A percentile compares a stretch with the other conserved stretches of the same genome.
These are phyloP conservation scores for Blastobotrys apis DNA, from an alignment of 1,139 yeast genomes.

Conservation along the genomic window DNA sequence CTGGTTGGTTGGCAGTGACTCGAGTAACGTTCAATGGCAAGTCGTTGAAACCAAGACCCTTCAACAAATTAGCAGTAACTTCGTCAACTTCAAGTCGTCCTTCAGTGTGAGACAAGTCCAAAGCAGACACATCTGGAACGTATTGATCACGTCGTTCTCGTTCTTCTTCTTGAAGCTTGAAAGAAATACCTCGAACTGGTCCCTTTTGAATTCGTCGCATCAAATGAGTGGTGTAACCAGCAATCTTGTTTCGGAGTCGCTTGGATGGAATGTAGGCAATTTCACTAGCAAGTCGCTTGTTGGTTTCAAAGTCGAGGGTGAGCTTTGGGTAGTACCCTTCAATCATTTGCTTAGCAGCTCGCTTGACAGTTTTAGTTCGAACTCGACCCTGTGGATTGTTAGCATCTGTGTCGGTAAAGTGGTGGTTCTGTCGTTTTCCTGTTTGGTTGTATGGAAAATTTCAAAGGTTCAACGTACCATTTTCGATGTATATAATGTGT, in stretches of 20 bases:
- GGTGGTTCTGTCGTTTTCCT: too few species aligned
- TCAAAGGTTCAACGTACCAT: too few species aligned
- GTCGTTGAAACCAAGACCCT: conserved; percentile 87
- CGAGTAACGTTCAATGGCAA: conserved; percentile 88
- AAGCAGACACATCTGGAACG: conserved; percentile 99
- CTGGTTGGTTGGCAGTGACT: conserved; percentile 88
- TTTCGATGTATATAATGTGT: too few species aligned
- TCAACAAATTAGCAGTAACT: conserved; percentile 96
- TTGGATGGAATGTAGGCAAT: conserved; percentile 99
- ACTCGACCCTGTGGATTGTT: conserved; percentile 28
- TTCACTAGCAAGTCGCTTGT: conserved; percentile 98
- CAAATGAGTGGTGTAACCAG: conserved; percentile 99
- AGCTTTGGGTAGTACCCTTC: conserved; percentile 99
- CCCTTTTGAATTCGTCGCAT: conserved; percentile 99
- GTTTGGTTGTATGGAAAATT: too few species aligned
- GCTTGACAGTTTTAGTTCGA: conserved; percentile 96
- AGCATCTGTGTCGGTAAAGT: neutral
- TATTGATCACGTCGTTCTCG: conserved; percentile 99
- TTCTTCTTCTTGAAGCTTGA: conserved; percentile 99
- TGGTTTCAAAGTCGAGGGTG: conserved; percentile 99
- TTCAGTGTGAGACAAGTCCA: conserved; percentile 95
- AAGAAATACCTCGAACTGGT: conserved; percentile 99
- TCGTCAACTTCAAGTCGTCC: conserved; percentile 97
- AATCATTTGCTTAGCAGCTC: conserved; percentile 99
- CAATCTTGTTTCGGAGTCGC: conserved; percentile 99